phyloP scores from a whole-genome alignment of 2,329 filamentous ascomycete species.

The Paraconiothyrium brasiliense region DNA sequence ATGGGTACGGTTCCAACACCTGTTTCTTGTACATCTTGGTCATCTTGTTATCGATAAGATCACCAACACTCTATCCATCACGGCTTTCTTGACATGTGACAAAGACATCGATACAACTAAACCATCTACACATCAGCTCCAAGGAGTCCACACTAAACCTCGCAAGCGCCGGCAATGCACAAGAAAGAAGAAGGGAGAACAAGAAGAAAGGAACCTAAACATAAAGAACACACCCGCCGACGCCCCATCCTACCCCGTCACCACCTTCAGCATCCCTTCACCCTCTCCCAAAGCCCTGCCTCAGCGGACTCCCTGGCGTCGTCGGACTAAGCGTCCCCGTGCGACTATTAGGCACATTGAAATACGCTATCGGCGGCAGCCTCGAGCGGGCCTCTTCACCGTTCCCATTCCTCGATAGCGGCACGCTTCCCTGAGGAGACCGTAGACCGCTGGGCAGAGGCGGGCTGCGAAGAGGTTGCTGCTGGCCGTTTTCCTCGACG shows the following conservation, averaged over 20 bases:
- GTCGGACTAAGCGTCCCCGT: slow-evolving; percentile 20
- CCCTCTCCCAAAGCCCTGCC: slow-evolving; percentile 30
- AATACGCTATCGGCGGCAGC: slow-evolving; percentile 41
- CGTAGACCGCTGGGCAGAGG: slow-evolving; percentile 23
- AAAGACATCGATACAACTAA: background rate
- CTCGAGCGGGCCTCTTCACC: slow-evolving; percentile 16
- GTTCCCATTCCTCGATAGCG: slow-evolving; percentile 23
- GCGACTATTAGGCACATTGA: slow-evolving; percentile 27
- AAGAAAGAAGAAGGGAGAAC: background rate
- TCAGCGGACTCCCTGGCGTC: slow-evolving; percentile 38
- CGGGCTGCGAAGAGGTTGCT: slow-evolving; percentile 34
- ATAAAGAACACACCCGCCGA: background rate
- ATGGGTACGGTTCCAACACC: too few species aligned
- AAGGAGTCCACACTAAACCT: background rate
- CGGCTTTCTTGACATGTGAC: background rate
- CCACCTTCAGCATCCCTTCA: slow-evolving; percentile 1
- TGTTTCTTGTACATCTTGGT: too few species aligned
- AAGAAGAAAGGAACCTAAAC: background rate
- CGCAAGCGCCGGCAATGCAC: slow-evolving; percentile 8
- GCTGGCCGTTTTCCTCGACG: slow-evolving; percentile 16
- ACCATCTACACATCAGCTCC: background rate
- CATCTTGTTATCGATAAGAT: too few species aligned
- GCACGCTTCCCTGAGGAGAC: slow-evolving; percentile 24
- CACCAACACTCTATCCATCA: too few species aligned
- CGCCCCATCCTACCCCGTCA: background rate